phyloP scores from a whole-genome alignment of 371 early-diverging fungal species.

The Batrachochytrium dendrobatidis region DNA sequence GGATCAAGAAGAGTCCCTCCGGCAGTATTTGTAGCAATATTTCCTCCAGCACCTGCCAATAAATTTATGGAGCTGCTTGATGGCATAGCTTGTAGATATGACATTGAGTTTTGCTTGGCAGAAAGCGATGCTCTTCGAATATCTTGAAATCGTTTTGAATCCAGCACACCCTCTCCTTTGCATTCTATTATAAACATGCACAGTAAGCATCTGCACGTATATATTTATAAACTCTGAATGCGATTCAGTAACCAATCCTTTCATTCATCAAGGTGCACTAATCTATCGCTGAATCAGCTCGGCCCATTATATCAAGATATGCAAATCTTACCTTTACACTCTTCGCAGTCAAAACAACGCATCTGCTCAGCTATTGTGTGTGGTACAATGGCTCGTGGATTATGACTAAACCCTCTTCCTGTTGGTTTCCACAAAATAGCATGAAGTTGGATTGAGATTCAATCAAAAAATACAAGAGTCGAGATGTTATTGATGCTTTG shows the following conservation, averaged over 20 bases:
- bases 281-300: too few relatives aligned
- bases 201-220: not conserved
- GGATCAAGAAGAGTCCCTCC: not conserved
- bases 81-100: too few relatives aligned
- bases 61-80: too few relatives aligned
- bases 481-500: not conserved
- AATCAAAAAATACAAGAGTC: too few relatives aligned
- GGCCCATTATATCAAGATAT: too few relatives aligned
- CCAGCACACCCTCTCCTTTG: conserved; percentile 6
- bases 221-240: too few relatives aligned
- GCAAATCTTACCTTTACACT: conserved; percentile 24
- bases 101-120: not conserved
- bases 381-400: not conserved
- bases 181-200: not conserved
- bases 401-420: conserved; percentile 6
- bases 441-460: too few relatives aligned
- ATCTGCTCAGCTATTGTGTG: conserved; percentile 7
- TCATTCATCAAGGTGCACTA: too few relatives aligned
- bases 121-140: not conserved
- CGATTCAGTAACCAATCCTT: too few relatives aligned
- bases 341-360: conserved; percentile 18
- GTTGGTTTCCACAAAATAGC: not conserved
- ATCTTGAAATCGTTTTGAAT: conserved; percentile 1
- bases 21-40: too few relatives aligned
- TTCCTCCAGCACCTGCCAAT: not conserved